Percentiles rank a stretch among this genome's conserved stretches.
Conservation (phyloP, 805 yeast species). For the Candida germanica region DNA sequence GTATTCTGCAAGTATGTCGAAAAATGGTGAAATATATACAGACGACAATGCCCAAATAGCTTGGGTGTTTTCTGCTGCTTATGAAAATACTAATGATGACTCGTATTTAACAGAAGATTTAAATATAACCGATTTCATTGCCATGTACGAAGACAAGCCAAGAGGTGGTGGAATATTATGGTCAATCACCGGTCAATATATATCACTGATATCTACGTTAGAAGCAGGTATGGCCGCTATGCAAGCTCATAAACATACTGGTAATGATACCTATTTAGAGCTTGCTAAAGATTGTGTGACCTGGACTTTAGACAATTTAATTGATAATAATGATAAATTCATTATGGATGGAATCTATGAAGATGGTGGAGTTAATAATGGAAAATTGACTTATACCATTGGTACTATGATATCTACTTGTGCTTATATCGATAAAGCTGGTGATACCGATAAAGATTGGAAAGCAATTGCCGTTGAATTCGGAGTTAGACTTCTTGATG, state of each 20-base stretch:
- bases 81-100: constrained; percentile 1
- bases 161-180: constrained; percentile 26
- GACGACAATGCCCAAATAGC: constrained; percentile 26
- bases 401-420: constrained; percentile 25
- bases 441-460: constrained; percentile 17
- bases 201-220: constrained; percentile 23
- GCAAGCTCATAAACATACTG: constrained; percentile 11
- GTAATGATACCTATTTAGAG: constrained; percentile 11
- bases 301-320: constrained; percentile 13
- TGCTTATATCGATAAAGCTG: constrained; percentile 16
- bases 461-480: constrained; percentile 19
- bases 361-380: constrained; percentile 18
- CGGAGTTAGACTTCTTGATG: constrained; percentile 16
- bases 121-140: constrained; percentile 48
- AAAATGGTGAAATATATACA: constrained; percentile 20
- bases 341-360: constrained; percentile 21
- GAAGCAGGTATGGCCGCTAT: constrained; percentile 25
- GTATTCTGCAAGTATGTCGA: constrained; percentile 21
- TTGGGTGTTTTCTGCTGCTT: constrained; percentile 20
- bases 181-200: constrained; percentile 16
- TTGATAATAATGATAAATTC: constrained; percentile 15
- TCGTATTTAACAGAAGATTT: constrained; percentile 8
- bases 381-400: constrained; percentile 28
- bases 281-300: constrained; percentile 16
- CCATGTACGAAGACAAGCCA: constrained; percentile 63